A percentile compares a stretch with the other conserved stretches of the same genome.
Conservation (phyloP, 352 stramenopile species). For the Phytophthora rubi region DNA sequence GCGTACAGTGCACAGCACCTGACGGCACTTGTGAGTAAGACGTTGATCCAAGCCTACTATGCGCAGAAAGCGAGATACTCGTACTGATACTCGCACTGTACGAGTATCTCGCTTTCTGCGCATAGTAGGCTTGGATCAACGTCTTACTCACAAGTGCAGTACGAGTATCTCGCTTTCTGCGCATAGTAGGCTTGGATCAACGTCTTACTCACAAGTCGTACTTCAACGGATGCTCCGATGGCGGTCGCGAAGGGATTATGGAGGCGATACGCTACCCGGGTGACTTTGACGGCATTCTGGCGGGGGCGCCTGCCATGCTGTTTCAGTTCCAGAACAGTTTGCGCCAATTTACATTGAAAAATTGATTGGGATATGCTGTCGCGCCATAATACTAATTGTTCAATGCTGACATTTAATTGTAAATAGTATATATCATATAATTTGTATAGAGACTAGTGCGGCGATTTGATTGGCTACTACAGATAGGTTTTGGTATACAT, state of each 20-base stretch:
- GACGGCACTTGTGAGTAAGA: constrained; percentile 43
- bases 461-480: too few relatives aligned
- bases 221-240: constrained; percentile 51
- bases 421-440: too few relatives aligned
- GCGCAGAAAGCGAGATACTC: constrained; percentile 39
- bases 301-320: constrained; percentile 43
- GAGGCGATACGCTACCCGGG: constrained; percentile 43
- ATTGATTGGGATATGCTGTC: too few relatives aligned
- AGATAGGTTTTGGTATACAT: too few relatives aligned
- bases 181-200: constrained; percentile 47
- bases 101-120: constrained; percentile 37
- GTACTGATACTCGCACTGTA: too few relatives aligned
- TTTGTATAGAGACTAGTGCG: too few relatives aligned
- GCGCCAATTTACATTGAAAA: too few relatives aligned
- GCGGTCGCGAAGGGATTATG: constrained; percentile 48
- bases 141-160: constrained; percentile 44
- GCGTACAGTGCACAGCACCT: constrained; percentile 46
- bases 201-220: constrained; percentile 44
- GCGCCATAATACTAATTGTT: too few relatives aligned
- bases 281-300: constrained; percentile 47
- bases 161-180: constrained; percentile 39
- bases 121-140: constrained; percentile 45
- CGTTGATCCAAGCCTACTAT: constrained; percentile 45
- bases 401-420: too few relatives aligned
- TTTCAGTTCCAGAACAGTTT: constrained; percentile 52